phyloP scores from a whole-genome alignment of 2,329 filamentous ascomycete species.

The Dothideomycetes sp. region DNA sequence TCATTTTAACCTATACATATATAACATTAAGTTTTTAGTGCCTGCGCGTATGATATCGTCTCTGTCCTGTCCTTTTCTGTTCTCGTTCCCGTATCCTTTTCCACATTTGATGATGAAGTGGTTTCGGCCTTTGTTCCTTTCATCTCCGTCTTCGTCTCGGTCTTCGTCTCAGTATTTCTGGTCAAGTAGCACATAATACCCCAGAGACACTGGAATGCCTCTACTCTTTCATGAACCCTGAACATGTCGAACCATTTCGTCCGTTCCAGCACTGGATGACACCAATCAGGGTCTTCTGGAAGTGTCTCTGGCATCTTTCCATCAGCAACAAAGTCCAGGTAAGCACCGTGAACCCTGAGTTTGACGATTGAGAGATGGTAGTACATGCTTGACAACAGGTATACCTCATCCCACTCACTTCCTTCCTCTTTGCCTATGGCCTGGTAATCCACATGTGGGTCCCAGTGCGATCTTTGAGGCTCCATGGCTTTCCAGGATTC shows the following conservation, averaged over 20 bases:
- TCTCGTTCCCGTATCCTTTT: too few relatives aligned
- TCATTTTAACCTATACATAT: too few relatives aligned
- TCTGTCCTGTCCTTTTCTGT: too few relatives aligned
- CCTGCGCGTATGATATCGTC: too few relatives aligned
- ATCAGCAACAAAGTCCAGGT: constrained; percentile 45
- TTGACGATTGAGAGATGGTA: constrained; percentile 53
- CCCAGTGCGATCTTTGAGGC: constrained; percentile 45
- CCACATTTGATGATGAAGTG: too few relatives aligned
- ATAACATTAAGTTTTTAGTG: too few relatives aligned
- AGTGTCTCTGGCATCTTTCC: constrained; percentile 29
- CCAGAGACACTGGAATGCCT: constrained; percentile 51
- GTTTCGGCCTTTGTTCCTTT: neutral
- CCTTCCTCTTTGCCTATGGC: constrained; percentile 45
- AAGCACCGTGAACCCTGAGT: constrained; percentile 47
- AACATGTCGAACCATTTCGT: constrained; percentile 54
- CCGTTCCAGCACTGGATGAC: constrained; percentile 43
- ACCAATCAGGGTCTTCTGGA: constrained; percentile 36
- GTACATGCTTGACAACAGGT: constrained; percentile 53
- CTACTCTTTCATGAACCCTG: constrained; percentile 42
- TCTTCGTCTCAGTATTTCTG: neutral
- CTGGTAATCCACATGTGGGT: constrained; percentile 46
- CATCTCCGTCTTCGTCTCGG: neutral
- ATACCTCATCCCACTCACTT: constrained; percentile 44
- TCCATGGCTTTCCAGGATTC: constrained; percentile 43
- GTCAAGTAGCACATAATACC: constrained; percentile 47